These are phyloP conservation scores for Uronychia setigera DNA, from an alignment of 73 alveolate genomes.

Conservation along the genomic window DNA sequence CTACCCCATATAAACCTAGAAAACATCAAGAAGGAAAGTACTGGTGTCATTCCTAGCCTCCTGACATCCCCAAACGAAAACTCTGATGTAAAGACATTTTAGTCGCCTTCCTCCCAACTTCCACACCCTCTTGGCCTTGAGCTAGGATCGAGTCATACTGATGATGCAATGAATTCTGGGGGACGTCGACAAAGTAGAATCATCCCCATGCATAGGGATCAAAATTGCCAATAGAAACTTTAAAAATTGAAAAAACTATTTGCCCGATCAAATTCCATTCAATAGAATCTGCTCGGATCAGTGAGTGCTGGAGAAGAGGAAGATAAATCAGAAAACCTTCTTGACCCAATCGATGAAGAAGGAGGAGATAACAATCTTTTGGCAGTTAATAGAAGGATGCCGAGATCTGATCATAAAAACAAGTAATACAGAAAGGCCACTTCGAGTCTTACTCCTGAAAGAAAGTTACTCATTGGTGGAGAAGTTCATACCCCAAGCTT, in stretches of 20 bases:
- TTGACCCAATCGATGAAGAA: neutral
- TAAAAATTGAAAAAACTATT: too few relatives aligned
- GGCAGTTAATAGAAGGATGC: neutral
- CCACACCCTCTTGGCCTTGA: too few relatives aligned
- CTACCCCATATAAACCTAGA: neutral
- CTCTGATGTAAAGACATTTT: neutral
- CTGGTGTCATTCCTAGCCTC: neutral
- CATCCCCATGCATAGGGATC: neutral
- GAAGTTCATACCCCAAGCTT: too few relatives aligned
- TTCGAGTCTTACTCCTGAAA: neutral
- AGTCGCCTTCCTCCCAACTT: neutral
- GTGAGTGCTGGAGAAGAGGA: neutral
- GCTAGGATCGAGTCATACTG: too few relatives aligned
- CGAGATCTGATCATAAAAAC: neutral
- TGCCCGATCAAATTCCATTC: neutral
- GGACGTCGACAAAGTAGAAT: neutral
- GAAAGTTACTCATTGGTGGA: too few relatives aligned
- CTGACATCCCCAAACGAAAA: neutral
- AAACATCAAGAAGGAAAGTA: neutral
- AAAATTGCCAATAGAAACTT: neutral
- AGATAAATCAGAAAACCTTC: too few relatives aligned
- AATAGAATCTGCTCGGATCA: neutral
- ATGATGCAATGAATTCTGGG: too few relatives aligned
- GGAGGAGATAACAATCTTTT: neutral
- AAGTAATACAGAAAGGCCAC: neutral